Base-by-base conservation (phyloP, 257 asterid genomes). In the Solanum ossicruentum region DNA sequence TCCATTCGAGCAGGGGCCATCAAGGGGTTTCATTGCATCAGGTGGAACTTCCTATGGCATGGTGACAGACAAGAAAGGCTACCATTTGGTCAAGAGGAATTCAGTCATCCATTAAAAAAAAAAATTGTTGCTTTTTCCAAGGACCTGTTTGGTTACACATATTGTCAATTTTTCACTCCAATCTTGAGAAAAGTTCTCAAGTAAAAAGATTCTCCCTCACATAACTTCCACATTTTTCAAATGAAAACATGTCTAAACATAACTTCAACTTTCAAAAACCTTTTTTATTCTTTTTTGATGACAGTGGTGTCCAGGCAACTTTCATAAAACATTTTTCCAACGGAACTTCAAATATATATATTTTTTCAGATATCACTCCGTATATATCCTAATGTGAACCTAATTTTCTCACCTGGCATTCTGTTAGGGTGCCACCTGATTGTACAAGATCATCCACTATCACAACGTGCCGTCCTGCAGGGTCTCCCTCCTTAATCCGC, bases 401-500 rank as follows among this genome's bases (percentile, higher is more conserved):
- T 60, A 60, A 82, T 77, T 58, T 72, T 85, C 89, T 89, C 54
- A 96, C 98, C 95, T 96, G 99, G 85, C 99, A 96, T 89, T 96
- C 98, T 51, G 87, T 70, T 56, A 96, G 88, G 20, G 99, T 94
- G 90, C 99, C 96, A 60, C 99, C 99, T 82, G 99, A 96, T 90
- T 96, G 99, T 51, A 96, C 99, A 83, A 96, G 98, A 89, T 96
- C 99, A 84, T 96, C 99, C 84, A 96, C 99, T 88, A 96, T 96
- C 93, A 96, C 98, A 83, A 96, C 98, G 71, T 96, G 99, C 52
- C 94, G 98, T 82, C 98, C 98, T 81, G 90, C 90, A n/a, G 98
- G 95, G 18, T 94, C 93, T 63, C 99, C 99, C 88, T 96, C 99
- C 92, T 94, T 96, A 61, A 96, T 72, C 86, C 98, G 91, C 41